Conservation (phyloP, 2,329 filamentous ascomycete species). For the Paecilomyces sp. region DNA sequence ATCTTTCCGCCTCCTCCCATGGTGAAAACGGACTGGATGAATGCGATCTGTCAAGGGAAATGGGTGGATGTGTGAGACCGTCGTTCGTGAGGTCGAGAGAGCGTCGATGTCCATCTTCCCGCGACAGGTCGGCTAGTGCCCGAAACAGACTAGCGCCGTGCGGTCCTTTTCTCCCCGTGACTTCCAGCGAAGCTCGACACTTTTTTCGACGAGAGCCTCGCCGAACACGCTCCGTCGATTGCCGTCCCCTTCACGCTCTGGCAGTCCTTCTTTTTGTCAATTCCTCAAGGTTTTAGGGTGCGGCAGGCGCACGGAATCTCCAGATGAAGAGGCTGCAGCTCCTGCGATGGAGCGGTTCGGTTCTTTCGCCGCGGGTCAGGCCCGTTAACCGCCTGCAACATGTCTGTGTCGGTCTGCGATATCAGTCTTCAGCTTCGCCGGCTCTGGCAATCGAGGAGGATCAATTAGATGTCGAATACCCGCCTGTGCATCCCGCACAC, state of each 20-base stretch:
- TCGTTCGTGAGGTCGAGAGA: background rate
- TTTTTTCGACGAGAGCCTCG: constrained; percentile 20
- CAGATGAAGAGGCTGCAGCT: constrained; percentile 47
- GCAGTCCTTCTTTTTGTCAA: constrained; percentile 11
- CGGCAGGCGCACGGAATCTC: constrained; percentile 14
- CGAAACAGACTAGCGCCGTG: constrained; percentile 18
- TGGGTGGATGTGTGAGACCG: constrained; percentile 12
- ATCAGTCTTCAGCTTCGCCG: constrained; percentile 35
- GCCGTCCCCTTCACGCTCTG: constrained; percentile 5
- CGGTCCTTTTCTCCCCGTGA: constrained; percentile 26
- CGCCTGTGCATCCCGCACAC: constrained; percentile 17
- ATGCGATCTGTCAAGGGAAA: constrained; percentile 13
- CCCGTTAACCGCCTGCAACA: constrained; percentile 30
- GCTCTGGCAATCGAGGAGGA: constrained; percentile 18
- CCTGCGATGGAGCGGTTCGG: constrained; percentile 45
- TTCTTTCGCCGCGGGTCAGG: constrained; percentile 41
- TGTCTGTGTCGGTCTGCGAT: constrained; percentile 27
- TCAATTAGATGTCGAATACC: constrained; percentile 18
- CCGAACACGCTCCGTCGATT: constrained; percentile 2
- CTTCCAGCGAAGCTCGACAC: constrained; percentile 30
- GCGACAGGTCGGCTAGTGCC: constrained; percentile 15
- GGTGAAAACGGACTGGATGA: constrained; percentile 21
- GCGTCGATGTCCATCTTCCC: constrained; percentile 6
- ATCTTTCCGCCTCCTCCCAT: constrained; percentile 76
- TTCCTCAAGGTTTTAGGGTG: constrained; percentile 10